Base-by-base conservation (phyloP, 768 basidiomycete genomes). In the Chalciporus pseudorubinellus region DNA sequence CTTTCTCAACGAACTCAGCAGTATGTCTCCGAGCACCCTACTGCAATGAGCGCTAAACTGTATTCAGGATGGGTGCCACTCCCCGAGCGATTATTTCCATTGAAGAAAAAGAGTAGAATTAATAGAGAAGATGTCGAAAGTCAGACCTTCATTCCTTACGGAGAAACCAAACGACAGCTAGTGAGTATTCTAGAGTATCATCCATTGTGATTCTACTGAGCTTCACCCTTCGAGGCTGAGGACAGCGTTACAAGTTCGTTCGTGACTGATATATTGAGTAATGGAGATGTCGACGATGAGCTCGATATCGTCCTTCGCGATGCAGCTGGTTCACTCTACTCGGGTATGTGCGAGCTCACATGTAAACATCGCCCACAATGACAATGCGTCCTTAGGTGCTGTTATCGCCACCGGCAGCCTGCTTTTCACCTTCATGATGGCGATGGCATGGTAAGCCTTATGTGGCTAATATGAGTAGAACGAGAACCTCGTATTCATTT, bases 281-380 rank as follows among this genome's bases (percentile, higher is more conserved):
- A 3, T 20, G 42, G 34, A 13, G 18, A 50, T 20, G 33, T 50
- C 13, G 42, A 44, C 11, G 22, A 41, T 11, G 49, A 50, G 24
- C 19, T 50, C 24, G 49, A 50, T 1, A 28, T 50, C n/a, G 28
- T 50, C 14, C 42, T 50, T 36, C 49, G 49, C 33, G 49, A 50
- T 18, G 49, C 49, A 4, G 49, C 49, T 20, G 49, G 49, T 12
- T 50, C 49, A n/a, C 49, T 50, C 18, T 50, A 50, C 18, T 50
- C 49, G 16, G 49, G 49, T 50, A 26, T 36, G 31, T 36, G 24
- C 6, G 9, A 13, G 18, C 19, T 16, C 5, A 9, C 5, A 11
- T 26, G 10, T 34, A 14, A 13, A 11, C 6, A 31, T 5, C 29
- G 8, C 10, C 10, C 10, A 31, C 4, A 13, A 7, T 43, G 9